Evolutionary conservation across 441 rosid genomes (phyloP).

Genomic region (Croton laevigatus): DNA sequence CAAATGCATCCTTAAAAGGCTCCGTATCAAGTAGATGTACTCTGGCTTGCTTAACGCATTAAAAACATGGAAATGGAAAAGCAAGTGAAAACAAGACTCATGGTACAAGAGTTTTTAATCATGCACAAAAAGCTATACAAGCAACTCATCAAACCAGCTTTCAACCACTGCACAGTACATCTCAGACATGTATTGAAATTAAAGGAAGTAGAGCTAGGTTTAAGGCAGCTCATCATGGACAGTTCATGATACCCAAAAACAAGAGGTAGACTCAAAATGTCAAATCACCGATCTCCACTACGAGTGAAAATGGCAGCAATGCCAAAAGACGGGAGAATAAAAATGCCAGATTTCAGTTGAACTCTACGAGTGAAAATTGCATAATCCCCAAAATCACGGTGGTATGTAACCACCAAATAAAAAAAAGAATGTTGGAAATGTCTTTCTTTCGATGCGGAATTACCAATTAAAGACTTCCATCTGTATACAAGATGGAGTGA

Average conservation of each 20-base stretch:
- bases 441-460: too few species aligned
- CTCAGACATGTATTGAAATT: neutral
- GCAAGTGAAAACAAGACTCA: conserved; percentile 5
- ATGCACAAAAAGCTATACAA: neutral
- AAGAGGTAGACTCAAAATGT: too few species aligned
- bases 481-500: too few species aligned
- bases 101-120: neutral
- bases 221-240: neutral
- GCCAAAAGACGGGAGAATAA: too few species aligned
- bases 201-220: neutral
- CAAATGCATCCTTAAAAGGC: conserved; percentile 89
- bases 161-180: neutral
- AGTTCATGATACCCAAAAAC: neutral
- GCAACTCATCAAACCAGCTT: neutral
- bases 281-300: too few species aligned
- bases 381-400: too few species aligned
- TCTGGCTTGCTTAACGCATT: conserved; percentile 64
- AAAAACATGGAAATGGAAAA: conserved; percentile 13
- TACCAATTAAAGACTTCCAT: too few species aligned
- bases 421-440: too few species aligned
- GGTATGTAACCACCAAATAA: too few species aligned
- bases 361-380: too few species aligned
- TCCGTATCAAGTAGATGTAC: conserved; percentile 82
- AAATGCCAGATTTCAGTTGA: too few species aligned
- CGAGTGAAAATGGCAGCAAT: too few species aligned